phyloP scores from a whole-genome alignment of 177 flowering plant species.

The Telopea speciosissima region DNA sequence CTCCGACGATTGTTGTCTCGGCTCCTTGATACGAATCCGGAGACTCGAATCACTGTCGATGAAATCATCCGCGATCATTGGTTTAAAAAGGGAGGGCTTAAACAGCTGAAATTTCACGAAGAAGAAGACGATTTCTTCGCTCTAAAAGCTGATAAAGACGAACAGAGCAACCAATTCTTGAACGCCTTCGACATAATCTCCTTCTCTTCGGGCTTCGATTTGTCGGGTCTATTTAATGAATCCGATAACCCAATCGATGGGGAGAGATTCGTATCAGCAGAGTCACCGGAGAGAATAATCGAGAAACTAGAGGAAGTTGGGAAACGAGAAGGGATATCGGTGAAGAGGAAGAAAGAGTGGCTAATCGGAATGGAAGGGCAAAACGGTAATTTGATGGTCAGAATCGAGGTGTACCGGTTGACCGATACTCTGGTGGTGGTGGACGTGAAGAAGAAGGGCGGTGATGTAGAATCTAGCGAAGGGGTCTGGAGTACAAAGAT shows the following conservation, averaged over 20 bases:
- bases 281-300: constrained; percentile 33
- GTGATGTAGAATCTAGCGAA: constrained; percentile 18
- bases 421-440: constrained; percentile 35
- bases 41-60: constrained; percentile 45
- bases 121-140: background rate
- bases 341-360: constrained; percentile 28
- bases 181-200: constrained; percentile 61
- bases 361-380: constrained; percentile 31
- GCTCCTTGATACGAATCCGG: constrained; percentile 48
- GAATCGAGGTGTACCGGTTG: constrained; percentile 30
- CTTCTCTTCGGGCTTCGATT: constrained; percentile 37
- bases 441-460: constrained; percentile 34
- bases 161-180: constrained; percentile 10
- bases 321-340: constrained; percentile 17
- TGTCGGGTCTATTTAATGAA: constrained; percentile 36
- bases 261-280: constrained; percentile 39
- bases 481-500: constrained; percentile 36
- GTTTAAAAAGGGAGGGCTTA: too few relatives aligned
- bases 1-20: constrained; percentile 34
- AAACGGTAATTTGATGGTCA: constrained; percentile 26
- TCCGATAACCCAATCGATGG: constrained; percentile 1
- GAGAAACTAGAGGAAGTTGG: constrained; percentile 32
- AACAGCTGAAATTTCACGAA: constrained; percentile 11
- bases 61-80: constrained; percentile 26
- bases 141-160: too few relatives aligned